A percentile compares a stretch with the other conserved stretches of the same genome.
phyloP scores from a whole-genome alignment of 768 basidiomycete genomes.

The Lactifluus piperatus region DNA sequence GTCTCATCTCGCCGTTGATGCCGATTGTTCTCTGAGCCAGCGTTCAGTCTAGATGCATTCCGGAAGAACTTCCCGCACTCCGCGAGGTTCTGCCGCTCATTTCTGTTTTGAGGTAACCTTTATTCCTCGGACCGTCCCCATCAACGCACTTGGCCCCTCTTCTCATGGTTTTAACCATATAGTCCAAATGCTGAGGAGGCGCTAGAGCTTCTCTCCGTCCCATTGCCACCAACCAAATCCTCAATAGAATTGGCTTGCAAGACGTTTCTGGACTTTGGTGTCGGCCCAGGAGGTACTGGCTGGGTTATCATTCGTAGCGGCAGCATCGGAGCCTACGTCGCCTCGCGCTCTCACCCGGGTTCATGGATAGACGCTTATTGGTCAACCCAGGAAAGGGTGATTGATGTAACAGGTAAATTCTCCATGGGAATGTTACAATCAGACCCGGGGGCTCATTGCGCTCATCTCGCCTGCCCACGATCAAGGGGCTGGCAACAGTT shows the following conservation, averaged over 20 bases:
- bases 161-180: not conserved
- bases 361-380: constrained; percentile 75
- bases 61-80: constrained; percentile 68
- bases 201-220: constrained; percentile 49
- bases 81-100: constrained; percentile 48
- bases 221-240: constrained; percentile 38
- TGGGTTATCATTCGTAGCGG: constrained; percentile 72
- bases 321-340: constrained; percentile 59
- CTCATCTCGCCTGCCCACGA: constrained; percentile 8
- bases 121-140: not conserved
- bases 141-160: not conserved
- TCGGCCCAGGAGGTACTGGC: constrained; percentile 42
- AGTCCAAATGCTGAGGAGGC: constrained; percentile 86
- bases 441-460: not conserved
- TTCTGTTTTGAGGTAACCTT: constrained; percentile 54
- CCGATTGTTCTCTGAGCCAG: constrained; percentile 6
- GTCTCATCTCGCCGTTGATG: not conserved
- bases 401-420: constrained; percentile 71
- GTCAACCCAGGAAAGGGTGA: constrained; percentile 43
- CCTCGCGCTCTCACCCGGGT: constrained; percentile 33
- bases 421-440: constrained; percentile 5
- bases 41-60: constrained; percentile 65
- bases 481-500: constrained; percentile 83
- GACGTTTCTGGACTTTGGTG: constrained; percentile 50
- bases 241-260: constrained; percentile 60